Conservation (phyloP, 495 filamentous ascomycete genomes). For the Aspergillus sparsus region DNA sequence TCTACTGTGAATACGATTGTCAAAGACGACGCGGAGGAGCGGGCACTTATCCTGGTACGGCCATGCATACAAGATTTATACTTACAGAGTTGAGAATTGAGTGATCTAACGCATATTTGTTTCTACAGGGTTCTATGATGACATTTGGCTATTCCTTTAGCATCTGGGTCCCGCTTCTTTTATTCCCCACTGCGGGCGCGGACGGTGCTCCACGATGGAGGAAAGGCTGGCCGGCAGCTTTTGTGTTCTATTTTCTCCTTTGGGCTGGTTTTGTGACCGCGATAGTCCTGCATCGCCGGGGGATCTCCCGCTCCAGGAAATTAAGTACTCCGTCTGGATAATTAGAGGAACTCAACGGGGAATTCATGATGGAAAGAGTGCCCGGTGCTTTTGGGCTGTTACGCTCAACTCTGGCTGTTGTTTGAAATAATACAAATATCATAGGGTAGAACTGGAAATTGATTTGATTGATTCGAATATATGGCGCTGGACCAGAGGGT, state of each 20-base stretch:
- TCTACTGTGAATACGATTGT: constrained; percentile 50
- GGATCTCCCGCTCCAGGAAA: no score
- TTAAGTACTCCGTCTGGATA: no score
- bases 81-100: not conserved
- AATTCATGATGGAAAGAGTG: no score
- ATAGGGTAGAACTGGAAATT: no score
- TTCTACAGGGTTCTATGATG: constrained; percentile 48
- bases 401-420: no score
- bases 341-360: no score
- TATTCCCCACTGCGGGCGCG: constrained; percentile 45
- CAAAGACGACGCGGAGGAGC: constrained; percentile 47
- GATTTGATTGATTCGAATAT: no score
- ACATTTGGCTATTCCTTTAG: constrained; percentile 52
- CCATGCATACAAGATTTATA: not conserved
- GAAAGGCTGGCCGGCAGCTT: constrained; percentile 46
- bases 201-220: constrained; percentile 48
- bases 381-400: no score
- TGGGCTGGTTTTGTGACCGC: constrained; percentile 45
- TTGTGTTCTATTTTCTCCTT: constrained; percentile 42
- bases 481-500: no score
- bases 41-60: constrained; percentile 47
- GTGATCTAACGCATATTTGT: constrained; percentile 6
- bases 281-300: constrained; percentile 29
- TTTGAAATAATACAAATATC: no score
- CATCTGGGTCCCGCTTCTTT: constrained; percentile 48